Conservation (phyloP, 1,284 basidiomycete species). For the Schizophyllum amplum region DNA sequence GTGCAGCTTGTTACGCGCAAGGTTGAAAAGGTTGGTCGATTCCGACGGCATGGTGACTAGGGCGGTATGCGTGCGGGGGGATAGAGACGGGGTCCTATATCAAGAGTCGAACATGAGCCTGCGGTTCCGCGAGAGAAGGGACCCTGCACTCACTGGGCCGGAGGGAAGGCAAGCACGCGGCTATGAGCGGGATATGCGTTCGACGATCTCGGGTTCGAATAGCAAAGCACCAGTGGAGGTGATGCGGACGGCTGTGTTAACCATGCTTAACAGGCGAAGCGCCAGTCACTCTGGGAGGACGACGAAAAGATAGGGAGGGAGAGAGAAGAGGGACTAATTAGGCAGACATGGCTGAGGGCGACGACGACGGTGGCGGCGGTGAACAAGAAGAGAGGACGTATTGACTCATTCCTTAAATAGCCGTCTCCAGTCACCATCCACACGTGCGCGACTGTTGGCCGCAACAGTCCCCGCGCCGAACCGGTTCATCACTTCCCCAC, state of each 20-base stretch:
- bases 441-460: not conserved
- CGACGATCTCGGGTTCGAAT: slow-evolving; percentile 77
- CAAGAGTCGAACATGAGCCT: not conserved
- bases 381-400: not conserved
- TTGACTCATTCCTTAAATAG: not conserved
- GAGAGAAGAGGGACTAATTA: slow-evolving; percentile 26
- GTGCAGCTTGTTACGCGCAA: slow-evolving; percentile 71
- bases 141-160: slow-evolving; percentile 13
- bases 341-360: slow-evolving; percentile 38
- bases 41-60: slow-evolving; percentile 36
- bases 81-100: slow-evolving; percentile 1
- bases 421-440: not conserved
- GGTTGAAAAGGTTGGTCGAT: slow-evolving; percentile 39
- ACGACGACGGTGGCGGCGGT: slow-evolving; percentile 9
- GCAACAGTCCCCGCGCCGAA: not conserved
- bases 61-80: slow-evolving; percentile 15
- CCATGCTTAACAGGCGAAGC: slow-evolving; percentile 54
- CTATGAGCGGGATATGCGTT: slow-evolving; percentile 67
- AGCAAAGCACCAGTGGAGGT: slow-evolving; percentile 77
- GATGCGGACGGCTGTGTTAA: slow-evolving; percentile 69
- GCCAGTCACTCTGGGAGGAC: slow-evolving; percentile 32
- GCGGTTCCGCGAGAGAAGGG: not conserved
- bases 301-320: slow-evolving; percentile 21
- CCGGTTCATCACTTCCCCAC: not conserved
- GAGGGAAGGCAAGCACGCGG: slow-evolving; percentile 14